Evolutionary conservation across 306 rosid species (phyloP), one percentile per base, ranked within the genome.

Genomic region (Senna tora): DNA sequence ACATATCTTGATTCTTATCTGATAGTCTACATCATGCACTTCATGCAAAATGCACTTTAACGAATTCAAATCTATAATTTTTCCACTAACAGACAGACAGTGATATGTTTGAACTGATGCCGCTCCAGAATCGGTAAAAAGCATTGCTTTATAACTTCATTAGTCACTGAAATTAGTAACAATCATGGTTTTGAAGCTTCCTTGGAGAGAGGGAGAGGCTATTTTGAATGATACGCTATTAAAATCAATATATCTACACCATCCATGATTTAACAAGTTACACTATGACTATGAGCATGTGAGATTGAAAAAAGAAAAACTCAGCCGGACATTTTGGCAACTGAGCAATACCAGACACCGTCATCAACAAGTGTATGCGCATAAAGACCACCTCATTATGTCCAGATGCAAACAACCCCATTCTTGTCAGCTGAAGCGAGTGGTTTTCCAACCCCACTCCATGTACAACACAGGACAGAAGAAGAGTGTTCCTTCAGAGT

Each of bases 371-470:
- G 65, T 50, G 62, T 28, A 50, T 39, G 57, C 80, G 56, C 20
- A 45, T 52, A 56, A 73, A 43, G 22, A 36, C 74, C 72, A 66
- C 19, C 4, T 19, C 59, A 58, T 77, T 42, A 84, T 59, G 90
- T 80, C 99, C 99, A 95, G 71, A 89, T 75, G 78, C 94, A 95
- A 50, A 95, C 85, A 63, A 85, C 57, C 21, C 97, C 99, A 60
- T 88, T 91, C 83, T 85, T 91, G 81, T 95, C 97, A 1, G 99
- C 97, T 4, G 99, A 87, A 45, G 97, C 99, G 5, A 95, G 81
- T 25, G 97, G 89, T 51, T 88, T 89, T 25, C 96, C 96, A 50
- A 88, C 86, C 38, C 92, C 96, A 15, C 96, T 88, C 99, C 97
- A 95, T 5, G 92, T 83, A 70, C 97, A 95, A 79, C 96, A 87